Evolutionary conservation across 106 monocot genomes (phyloP), one percentile per base, ranked within the genome.

Genomic region (Acorus gramineus): DNA sequence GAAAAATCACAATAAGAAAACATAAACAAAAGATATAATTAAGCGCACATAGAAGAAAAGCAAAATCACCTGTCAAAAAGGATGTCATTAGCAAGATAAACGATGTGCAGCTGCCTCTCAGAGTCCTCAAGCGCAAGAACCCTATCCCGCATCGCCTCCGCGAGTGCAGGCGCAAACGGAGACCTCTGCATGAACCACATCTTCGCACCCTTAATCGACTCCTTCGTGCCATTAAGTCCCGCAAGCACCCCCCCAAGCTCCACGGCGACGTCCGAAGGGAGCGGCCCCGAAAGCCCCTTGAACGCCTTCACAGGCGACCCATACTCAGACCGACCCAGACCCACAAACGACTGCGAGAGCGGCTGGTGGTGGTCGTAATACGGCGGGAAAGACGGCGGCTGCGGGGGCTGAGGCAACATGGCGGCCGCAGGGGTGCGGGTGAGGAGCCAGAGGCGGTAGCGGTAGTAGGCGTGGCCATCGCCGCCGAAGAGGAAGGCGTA

Each of bases 131-230:
- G 59, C 55, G 77, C 53, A 72, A 86, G 86, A 8, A 95, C 76
- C 57, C 90, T 77, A 42, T 90, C 94, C 61, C 76, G 79, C 56
- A 95, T 80, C n/a, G 81, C 90, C 68, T 95, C 94, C 11, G 90
- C 89, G 62, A 95, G 69, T 4, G 86, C 94, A 49, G 94, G 90
- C 28, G 90, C 94, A 78, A 95, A 95, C 44, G 86, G 90, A 10
- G 90, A 78, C 64, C 94, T 77, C 65, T 95, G 90, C 86, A 95
- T 84, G 65, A 95, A 95, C 94, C 94, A 95, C 59, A 72, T 78
- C 69, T 95, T 95, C n/a, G 94, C 94, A 4, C 89, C 94, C 62
- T 90, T 95, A 47, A 95, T 95, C 7, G 94, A 90, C 54, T 95
- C 94, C 65, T 95, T 95, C 3, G 90, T 95, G 11, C 94, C 94